A percentile compares a stretch with the other conserved stretches of the same genome.
Evolutionary conservation across 2,329 filamentous ascomycete species (phyloP).

Genomic region (Rhynchosporium agropyri): DNA sequence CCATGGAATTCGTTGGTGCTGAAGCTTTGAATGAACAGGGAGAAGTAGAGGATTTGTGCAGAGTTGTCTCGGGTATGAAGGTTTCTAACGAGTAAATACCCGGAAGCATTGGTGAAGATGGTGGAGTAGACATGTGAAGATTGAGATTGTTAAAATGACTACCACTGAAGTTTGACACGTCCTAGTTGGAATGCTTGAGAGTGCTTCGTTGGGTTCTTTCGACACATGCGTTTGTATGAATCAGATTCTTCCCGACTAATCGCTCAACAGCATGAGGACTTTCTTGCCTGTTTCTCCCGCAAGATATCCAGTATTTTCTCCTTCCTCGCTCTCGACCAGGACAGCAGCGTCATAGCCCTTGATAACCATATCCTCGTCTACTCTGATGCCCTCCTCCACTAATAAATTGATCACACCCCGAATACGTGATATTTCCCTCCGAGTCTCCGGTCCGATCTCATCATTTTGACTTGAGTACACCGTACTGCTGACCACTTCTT

Average conservation of each 20-base stretch:
- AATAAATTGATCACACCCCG: constrained; percentile 80
- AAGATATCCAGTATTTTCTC: constrained; percentile 60
- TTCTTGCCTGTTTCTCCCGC: constrained; percentile 49
- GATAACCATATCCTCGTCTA: constrained; percentile 88
- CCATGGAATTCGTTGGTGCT: no score
- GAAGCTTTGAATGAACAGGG: no score
- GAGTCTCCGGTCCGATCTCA: constrained; percentile 71
- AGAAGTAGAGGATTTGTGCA: no score
- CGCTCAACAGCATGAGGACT: constrained; percentile 40
- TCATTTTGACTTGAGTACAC: constrained; percentile 98
- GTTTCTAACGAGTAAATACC: no score
- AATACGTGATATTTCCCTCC: constrained; percentile 85
- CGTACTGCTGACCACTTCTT: constrained; percentile 81
- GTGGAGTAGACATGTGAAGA: no score
- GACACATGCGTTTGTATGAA: not conserved
- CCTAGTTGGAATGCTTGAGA: no score
- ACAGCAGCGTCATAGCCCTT: constrained; percentile 81
- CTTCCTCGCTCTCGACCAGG: constrained; percentile 65
- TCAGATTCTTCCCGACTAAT: constrained; percentile 22
- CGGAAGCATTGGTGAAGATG: no score
- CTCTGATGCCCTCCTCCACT: constrained; percentile 77
- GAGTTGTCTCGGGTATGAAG: no score
- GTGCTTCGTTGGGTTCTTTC: no score
- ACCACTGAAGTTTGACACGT: no score
- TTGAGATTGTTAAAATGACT: no score